phyloP scores from a whole-genome alignment of 495 filamentous ascomycete genomes.

The Immersiella caudata region DNA sequence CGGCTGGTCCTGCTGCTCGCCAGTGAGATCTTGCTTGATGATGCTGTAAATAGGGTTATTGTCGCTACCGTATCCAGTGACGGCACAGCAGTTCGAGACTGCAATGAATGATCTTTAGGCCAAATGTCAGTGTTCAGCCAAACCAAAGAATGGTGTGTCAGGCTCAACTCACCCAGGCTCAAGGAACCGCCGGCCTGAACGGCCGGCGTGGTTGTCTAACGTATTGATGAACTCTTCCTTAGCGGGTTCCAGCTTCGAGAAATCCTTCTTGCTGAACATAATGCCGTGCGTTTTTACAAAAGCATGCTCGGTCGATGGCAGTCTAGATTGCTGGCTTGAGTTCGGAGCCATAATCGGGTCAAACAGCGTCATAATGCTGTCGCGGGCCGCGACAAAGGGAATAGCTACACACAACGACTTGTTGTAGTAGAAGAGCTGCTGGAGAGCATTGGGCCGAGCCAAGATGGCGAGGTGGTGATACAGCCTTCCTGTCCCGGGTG shows the following conservation, averaged over 20 bases:
- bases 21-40: conserved; percentile 27
- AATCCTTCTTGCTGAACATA: conserved; percentile 61
- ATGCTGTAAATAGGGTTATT: conserved; percentile 39
- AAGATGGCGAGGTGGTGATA: conserved; percentile 87
- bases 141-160: not conserved
- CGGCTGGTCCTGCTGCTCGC: conserved; percentile 23
- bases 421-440: conserved; percentile 75
- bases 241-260: conserved; percentile 50
- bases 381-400: conserved; percentile 64
- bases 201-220: conserved; percentile 63
- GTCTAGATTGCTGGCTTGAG: conserved; percentile 25
- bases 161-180: conserved; percentile 56
- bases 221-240: conserved; percentile 54
- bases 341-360: conserved; percentile 60
- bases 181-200: conserved; percentile 61
- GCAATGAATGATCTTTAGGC: conserved; percentile 57
- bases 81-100: conserved; percentile 50
- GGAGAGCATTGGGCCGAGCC: conserved; percentile 70
- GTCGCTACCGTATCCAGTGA: conserved; percentile 44
- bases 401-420: conserved; percentile 53
- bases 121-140: conserved; percentile 31
- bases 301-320: conserved; percentile 41
- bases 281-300: conserved; percentile 69
- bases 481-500: conserved; percentile 69
- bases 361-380: conserved; percentile 72